phyloP scores from a whole-genome alignment of 768 basidiomycete species.

The Pleurotus ostreatus region DNA sequence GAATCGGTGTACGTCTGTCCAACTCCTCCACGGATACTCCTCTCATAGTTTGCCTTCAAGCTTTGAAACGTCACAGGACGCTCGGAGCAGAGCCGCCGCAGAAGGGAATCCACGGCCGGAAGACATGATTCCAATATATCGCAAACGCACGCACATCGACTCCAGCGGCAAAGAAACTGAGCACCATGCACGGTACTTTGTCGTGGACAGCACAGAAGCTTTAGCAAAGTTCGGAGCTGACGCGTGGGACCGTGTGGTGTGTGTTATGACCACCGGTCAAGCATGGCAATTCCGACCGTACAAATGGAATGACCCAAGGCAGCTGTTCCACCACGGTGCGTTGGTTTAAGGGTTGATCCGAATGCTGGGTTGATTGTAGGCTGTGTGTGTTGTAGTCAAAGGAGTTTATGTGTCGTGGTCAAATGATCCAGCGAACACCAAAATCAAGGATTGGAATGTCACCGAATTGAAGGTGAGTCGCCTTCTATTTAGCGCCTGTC shows the following conservation, averaged over 20 bases:
- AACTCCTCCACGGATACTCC: neutral
- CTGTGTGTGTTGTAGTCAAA: slow-evolving; percentile 57
- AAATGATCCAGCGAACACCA: slow-evolving; percentile 84
- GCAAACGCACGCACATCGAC: slow-evolving; percentile 71
- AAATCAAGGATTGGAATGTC: slow-evolving; percentile 96
- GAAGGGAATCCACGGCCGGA: slow-evolving; percentile 75
- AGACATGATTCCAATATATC: slow-evolving; percentile 85
- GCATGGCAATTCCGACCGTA: slow-evolving; percentile 98
- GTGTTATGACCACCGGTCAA: slow-evolving; percentile 97
- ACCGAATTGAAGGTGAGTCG: slow-evolving; percentile 78
- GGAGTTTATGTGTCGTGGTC: slow-evolving; percentile 95
- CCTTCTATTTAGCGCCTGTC: neutral
- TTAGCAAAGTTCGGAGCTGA: slow-evolving; percentile 88
- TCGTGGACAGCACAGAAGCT: slow-evolving; percentile 92
- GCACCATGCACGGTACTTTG: slow-evolving; percentile 65
- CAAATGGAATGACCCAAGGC: slow-evolving; percentile 92
- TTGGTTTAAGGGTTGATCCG: neutral
- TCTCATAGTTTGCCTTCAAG: slow-evolving; percentile 23
- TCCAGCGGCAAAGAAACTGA: slow-evolving; percentile 58
- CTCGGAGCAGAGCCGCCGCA: slow-evolving; percentile 60
- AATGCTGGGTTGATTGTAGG: neutral
- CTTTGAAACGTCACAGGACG: slow-evolving; percentile 74
- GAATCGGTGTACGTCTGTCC: slow-evolving; percentile 62
- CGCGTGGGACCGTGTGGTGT: slow-evolving; percentile 95
- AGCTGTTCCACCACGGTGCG: slow-evolving; percentile 90